Evolutionary conservation across 768 basidiomycete genomes (phyloP), one percentile per base, ranked within the genome.

Genomic region (Brasilioporus rufonigricans): DNA sequence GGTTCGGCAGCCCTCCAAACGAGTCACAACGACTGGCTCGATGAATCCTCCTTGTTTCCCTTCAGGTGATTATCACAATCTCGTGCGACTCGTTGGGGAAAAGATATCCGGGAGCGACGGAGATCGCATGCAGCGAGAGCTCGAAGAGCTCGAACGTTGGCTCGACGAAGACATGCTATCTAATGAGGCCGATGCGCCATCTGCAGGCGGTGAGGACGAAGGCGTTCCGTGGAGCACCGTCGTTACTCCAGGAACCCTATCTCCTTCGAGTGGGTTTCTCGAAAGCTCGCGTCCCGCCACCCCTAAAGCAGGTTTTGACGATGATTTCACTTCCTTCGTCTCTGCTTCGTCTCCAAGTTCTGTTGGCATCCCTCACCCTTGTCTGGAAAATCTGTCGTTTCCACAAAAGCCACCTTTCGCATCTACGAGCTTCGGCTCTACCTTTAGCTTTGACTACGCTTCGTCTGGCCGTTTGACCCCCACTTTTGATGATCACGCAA

Each of bases 321-420:
- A 93, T 62, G 87, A 93, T 67, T 93, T 93, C 63, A 78, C 84
- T 2, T 84, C 81, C 27, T 89, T 89, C 58, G 79, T 90, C 18
- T 84, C 86, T 31, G 86, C 86, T n/a, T 54, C 64, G 24, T 80
- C 74, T 44, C 53, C 64, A 27, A 58, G 36, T 29, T 46, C 58
- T 2, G 31, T 48, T 13, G 44, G 19, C 24, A 14, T 47, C 24
- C 38, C 54, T 19, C 52, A 4, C 4, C 4, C 13, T 7, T 48
- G 57, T 53, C 45, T 41, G 29, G 44, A 41, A 33, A 44, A 16
- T 29, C 32, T 32, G 11, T 54, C 61, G 18, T 31, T 46, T 12
- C 32, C 44, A 24, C 56, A 36, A 12, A 43, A 24, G 19, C 35
- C 57, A 24, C 53, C 60, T 52, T 43, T 56, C n/a, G 27, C 45